Percentiles rank a stretch among this genome's conserved stretches.
phyloP scores from a whole-genome alignment of 768 basidiomycete species.

The Kwoniella bestiolae region DNA sequence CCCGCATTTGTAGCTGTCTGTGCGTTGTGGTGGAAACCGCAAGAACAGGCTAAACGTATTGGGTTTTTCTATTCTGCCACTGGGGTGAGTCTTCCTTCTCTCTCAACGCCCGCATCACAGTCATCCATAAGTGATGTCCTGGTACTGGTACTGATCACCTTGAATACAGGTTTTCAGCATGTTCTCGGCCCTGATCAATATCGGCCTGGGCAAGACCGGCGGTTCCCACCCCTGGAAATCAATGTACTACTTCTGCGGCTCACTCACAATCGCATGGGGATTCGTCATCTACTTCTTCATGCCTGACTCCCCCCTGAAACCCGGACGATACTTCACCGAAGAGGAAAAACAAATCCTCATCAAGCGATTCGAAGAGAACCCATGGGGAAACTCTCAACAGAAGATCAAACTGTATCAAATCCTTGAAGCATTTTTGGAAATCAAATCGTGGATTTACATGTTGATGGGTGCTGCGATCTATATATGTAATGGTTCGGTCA shows the following conservation, averaged over 20 bases:
- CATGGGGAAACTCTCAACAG: conserved; percentile 37
- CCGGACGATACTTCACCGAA: conserved; percentile 51
- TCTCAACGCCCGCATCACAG: neutral
- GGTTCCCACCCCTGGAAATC: conserved; percentile 54
- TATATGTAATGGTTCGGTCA: conserved; percentile 52
- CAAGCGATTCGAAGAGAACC: conserved; percentile 42
- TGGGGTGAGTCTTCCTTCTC: conserved; percentile 31
- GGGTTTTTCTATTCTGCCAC: conserved; percentile 58
- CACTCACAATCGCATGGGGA: conserved; percentile 54
- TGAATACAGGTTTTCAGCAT: conserved; percentile 55
- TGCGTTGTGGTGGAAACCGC: conserved; percentile 57
- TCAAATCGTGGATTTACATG: conserved; percentile 56
- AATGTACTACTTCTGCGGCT: conserved; percentile 56
- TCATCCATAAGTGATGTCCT: no score
- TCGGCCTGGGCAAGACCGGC: conserved; percentile 52
- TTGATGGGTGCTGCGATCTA: conserved; percentile 56
- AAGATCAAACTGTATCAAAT: conserved; percentile 48
- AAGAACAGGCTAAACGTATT: conserved; percentile 55
- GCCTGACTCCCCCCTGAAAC: conserved; percentile 52
- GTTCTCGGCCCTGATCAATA: conserved; percentile 58
- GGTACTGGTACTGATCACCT: neutral
- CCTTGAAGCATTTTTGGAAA: conserved; percentile 52
- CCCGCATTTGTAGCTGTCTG: conserved; percentile 59
- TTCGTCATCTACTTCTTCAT: conserved; percentile 54
- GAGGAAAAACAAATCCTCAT: conserved; percentile 48